phyloP scores from a whole-genome alignment of 2,329 filamentous ascomycete species.

The Botryosphaeria dothidea region DNA sequence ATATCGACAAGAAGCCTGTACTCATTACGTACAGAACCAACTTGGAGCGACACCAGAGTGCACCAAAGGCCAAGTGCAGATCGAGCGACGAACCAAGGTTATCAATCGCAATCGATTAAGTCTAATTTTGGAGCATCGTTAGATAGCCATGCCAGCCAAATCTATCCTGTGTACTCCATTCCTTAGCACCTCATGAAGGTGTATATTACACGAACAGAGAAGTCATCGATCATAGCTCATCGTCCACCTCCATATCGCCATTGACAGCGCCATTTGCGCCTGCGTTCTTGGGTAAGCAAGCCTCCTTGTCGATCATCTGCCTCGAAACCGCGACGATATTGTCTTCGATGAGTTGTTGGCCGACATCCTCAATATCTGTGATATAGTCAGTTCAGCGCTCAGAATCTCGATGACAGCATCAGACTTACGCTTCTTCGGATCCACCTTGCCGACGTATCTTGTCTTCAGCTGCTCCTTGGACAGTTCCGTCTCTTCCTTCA shows the following conservation, averaged over 20 bases:
- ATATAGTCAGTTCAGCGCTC: slow-evolving; percentile 24
- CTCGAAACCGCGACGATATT: slow-evolving; percentile 98
- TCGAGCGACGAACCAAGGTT: not conserved
- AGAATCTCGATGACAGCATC: not conserved
- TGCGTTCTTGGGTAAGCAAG: slow-evolving; percentile 69
- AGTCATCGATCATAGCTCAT: slow-evolving; percentile 25
- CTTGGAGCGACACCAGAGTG: too few relatives aligned
- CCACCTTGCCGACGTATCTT: slow-evolving; percentile 96
- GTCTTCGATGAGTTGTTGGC: slow-evolving; percentile 96
- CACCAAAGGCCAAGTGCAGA: too few relatives aligned
- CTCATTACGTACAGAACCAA: too few relatives aligned
- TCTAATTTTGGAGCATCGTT: not conserved
- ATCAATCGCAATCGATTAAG: not conserved
- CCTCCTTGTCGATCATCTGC: slow-evolving; percentile 99
- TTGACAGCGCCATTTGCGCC: slow-evolving; percentile 32
- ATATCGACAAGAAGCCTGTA: too few relatives aligned
- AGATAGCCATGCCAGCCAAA: not conserved
- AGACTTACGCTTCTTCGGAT: slow-evolving; percentile 87
- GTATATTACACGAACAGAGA: slow-evolving; percentile 8
- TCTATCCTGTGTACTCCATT: slow-evolving; percentile 7
- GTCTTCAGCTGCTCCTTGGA: slow-evolving; percentile 98
- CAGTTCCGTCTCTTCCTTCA: slow-evolving; percentile 97
- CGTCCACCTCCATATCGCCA: slow-evolving; percentile 38
- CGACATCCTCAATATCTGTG: slow-evolving; percentile 84
- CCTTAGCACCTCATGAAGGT: not conserved